These are phyloP conservation scores for Cystobasidium sp. DNA, from an alignment of 1,284 basidiomycete species.

Conservation along the genomic window DNA sequence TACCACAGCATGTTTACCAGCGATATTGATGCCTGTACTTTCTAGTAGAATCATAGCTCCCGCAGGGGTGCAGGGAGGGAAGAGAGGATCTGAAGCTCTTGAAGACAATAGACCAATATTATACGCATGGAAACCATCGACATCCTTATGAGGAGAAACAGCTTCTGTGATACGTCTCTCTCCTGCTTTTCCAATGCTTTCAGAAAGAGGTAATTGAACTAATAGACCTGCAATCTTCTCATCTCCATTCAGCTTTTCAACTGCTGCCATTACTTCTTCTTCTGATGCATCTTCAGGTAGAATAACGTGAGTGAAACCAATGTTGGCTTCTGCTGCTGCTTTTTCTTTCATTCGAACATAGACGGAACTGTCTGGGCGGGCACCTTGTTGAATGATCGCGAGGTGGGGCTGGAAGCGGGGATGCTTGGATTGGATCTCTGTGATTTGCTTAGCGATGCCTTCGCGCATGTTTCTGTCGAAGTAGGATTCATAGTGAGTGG, in stretches of 20 bases:
- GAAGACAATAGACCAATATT: slow-evolving; percentile 96
- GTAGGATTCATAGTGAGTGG: not conserved
- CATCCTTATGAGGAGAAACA: slow-evolving; percentile 92
- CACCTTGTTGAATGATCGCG: slow-evolving; percentile 92
- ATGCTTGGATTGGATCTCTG: slow-evolving; percentile 64
- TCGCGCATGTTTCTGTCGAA: slow-evolving; percentile 74
- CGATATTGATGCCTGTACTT: slow-evolving; percentile 73
- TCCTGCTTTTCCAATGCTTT: slow-evolving; percentile 78
- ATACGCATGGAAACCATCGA: slow-evolving; percentile 98
- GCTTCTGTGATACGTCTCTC: slow-evolving; percentile 92
- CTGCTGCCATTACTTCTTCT: slow-evolving; percentile 75
- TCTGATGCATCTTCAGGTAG: slow-evolving; percentile 66
- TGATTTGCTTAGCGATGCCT: slow-evolving; percentile 69
- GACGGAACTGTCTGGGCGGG: slow-evolving; percentile 82
- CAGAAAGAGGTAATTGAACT: slow-evolving; percentile 94
- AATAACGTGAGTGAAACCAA: slow-evolving; percentile 80
- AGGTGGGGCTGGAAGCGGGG: slow-evolving; percentile 88
- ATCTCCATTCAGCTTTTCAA: slow-evolving; percentile 83
- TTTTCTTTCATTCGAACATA: slow-evolving; percentile 99
- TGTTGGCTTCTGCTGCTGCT: slow-evolving; percentile 92
- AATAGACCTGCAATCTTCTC: slow-evolving; percentile 84
- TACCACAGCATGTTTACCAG: slow-evolving; percentile 84
- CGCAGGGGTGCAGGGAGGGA: slow-evolving; percentile 93
- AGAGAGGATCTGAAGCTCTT: slow-evolving; percentile 85
- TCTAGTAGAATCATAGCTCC: slow-evolving; percentile 90